A percentile compares a stretch with the other conserved stretches of the same genome.
These are phyloP conservation scores for Penicillium waksmanii DNA, from an alignment of 495 filamentous ascomycete species.

Conservation along the genomic window DNA sequence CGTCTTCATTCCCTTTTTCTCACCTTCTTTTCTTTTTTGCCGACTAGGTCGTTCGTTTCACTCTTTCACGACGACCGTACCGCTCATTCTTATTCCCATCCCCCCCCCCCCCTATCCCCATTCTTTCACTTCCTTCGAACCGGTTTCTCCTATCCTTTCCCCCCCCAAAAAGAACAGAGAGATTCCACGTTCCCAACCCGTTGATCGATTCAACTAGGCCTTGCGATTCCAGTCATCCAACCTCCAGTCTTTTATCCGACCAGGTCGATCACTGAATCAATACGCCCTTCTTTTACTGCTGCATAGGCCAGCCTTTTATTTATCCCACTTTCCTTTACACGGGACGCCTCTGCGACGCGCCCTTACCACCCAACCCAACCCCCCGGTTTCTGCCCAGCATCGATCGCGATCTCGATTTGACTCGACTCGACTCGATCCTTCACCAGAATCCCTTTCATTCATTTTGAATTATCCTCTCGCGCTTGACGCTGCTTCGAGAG, in stretches of 20 bases:
- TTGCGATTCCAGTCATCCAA: slow-evolving; percentile 23
- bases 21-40: slow-evolving; percentile 28
- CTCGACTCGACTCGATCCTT: slow-evolving; percentile 17
- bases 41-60: slow-evolving; percentile 44
- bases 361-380: slow-evolving; percentile 35
- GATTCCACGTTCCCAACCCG: slow-evolving; percentile 24
- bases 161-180: slow-evolving; percentile 2
- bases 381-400: slow-evolving; percentile 32
- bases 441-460: slow-evolving; percentile 36
- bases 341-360: slow-evolving; percentile 51
- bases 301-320: slow-evolving; percentile 47
- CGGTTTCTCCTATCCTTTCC: slow-evolving; percentile 16
- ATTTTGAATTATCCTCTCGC: slow-evolving; percentile 36
- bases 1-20: slow-evolving; percentile 30
- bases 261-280: slow-evolving; percentile 18
- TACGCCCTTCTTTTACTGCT: slow-evolving; percentile 35
- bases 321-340: slow-evolving; percentile 25
- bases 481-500: slow-evolving; percentile 51
- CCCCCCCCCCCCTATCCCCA: slow-evolving; percentile 1
- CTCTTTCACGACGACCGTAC: slow-evolving; percentile 46
- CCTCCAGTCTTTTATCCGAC: slow-evolving; percentile 7
- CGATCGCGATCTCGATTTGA: slow-evolving; percentile 23
- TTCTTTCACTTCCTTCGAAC: slow-evolving; percentile 35
- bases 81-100: slow-evolving; percentile 27
- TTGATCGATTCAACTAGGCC: slow-evolving; percentile 38